Percentiles rank a stretch among this genome's conserved stretches.
These are phyloP conservation scores for Conoideocrella luteorostrata DNA, from an alignment of 2,329 filamentous ascomycete species.

Conservation along the genomic window DNA sequence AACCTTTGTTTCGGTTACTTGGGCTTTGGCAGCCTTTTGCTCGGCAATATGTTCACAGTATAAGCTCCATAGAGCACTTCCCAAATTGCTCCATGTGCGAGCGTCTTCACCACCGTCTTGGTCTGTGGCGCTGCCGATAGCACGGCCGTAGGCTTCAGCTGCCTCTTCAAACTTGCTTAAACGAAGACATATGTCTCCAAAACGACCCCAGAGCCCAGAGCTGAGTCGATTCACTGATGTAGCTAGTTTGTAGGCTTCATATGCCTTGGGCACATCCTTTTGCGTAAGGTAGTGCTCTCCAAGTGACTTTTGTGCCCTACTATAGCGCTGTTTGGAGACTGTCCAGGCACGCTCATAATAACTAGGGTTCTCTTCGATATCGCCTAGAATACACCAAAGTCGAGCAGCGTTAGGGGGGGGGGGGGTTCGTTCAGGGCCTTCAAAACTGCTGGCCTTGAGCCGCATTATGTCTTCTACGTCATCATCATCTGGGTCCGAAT, in stretches of 20 bases:
- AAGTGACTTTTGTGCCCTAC: slow-evolving; percentile 80
- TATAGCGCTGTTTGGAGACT: slow-evolving; percentile 72
- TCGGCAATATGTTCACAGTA: slow-evolving; percentile 48
- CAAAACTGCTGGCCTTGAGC: slow-evolving; percentile 48
- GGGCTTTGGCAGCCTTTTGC: slow-evolving; percentile 22
- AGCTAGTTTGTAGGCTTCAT: slow-evolving; percentile 71
- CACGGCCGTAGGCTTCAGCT: slow-evolving; percentile 73
- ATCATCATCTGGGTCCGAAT: slow-evolving; percentile 41
- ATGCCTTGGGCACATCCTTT: slow-evolving; percentile 62
- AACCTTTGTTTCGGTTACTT: slow-evolving; percentile 15
- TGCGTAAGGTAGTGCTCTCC: slow-evolving; percentile 68
- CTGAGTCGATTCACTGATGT: slow-evolving; percentile 75
- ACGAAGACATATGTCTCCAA: slow-evolving; percentile 82
- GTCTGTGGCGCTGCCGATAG: slow-evolving; percentile 58
- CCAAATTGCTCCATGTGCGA: slow-evolving; percentile 91
- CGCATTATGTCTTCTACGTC: slow-evolving; percentile 46
- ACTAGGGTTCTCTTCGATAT: slow-evolving; percentile 67
- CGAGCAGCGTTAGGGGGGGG: slow-evolving; percentile 77
- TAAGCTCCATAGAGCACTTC: slow-evolving; percentile 69
- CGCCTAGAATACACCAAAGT: slow-evolving; percentile 87
- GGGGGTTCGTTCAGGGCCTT: slow-evolving; percentile 60
- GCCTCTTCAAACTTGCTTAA: slow-evolving; percentile 71
- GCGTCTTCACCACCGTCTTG: slow-evolving; percentile 78
- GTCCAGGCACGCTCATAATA: slow-evolving; percentile 87
- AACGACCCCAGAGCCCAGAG: slow-evolving; percentile 77